These are phyloP conservation scores for Dipodascus albidus DNA, from an alignment of 805 yeast species.

Conservation along the genomic window DNA sequence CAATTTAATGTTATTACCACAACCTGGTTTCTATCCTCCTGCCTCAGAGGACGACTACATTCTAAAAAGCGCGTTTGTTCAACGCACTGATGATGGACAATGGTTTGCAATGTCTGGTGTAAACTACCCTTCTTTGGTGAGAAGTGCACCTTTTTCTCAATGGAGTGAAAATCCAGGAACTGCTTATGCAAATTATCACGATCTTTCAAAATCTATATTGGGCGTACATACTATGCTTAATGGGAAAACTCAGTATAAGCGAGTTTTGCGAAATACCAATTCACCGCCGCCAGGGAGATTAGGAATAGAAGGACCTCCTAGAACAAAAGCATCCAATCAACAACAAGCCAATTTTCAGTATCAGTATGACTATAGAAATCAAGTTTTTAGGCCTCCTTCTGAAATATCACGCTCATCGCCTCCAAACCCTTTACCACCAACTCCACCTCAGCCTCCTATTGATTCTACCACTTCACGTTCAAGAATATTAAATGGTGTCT, in stretches of 20 bases:
- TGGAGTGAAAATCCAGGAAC: conserved; percentile 32
- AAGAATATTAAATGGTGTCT: not conserved
- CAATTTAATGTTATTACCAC: conserved; percentile 25
- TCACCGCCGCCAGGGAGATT: not conserved
- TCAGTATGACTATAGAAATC: not conserved
- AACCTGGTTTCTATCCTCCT: conserved; percentile 22
- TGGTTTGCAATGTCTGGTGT: conserved; percentile 82
- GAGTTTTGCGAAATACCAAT: not conserved
- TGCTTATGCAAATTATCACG: conserved; percentile 5
- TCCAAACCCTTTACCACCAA: not conserved
- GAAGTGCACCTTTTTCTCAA: conserved; percentile 64
- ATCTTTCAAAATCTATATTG: conserved; percentile 10
- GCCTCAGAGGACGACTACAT: conserved; percentile 10
- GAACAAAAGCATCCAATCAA: not conserved
- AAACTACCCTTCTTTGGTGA: conserved; percentile 71
- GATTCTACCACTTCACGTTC: not conserved
- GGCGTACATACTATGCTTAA: conserved; percentile 14
- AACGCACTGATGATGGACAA: conserved; percentile 42
- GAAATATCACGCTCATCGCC: not conserved
- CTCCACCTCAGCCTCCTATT: not conserved
- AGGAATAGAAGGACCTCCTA: not conserved
- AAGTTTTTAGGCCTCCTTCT: not conserved
- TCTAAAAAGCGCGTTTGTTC: conserved; percentile 50
- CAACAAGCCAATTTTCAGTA: not conserved
- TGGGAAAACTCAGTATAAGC: not conserved